Evolutionary conservation across 2,329 filamentous ascomycete genomes (phyloP), one percentile per base, ranked within the genome.

Genomic region (Fusarium protoensiforme): DNA sequence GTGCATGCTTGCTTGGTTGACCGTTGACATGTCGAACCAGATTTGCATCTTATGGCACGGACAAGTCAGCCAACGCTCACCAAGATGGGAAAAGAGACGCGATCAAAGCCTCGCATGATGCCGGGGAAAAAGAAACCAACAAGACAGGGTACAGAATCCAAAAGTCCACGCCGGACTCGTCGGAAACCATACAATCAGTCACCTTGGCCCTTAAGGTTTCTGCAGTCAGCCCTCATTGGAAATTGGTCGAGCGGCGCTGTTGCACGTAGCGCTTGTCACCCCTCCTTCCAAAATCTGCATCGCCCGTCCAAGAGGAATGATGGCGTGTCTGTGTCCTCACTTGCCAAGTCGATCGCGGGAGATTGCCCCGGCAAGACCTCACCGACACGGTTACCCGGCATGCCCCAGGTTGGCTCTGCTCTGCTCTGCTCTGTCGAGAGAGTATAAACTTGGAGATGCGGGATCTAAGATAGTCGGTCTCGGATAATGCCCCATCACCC

Each of bases 281-380:
- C 46, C 11, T 36, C 56, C 16, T 56, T 54, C 43, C 56, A 64
- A 63, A 58, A 39, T 46, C 68, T 31, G 48, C n/a, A 14, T 64
- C 22, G 31, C 43, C 35, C 36, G 48, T 16, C 54, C n/a, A 58
- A 57, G 51, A 70, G 73, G 71, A 77, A 77, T 75, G 75, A 20
- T 67, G 65, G 66, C 66, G 68, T 16, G 51, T 48, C 39, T 27
- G 27, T 48, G 38, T 64, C 51, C 56, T 24, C 24, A 60, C 59
- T 41, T 11, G 22, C 33, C 24, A 38, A 61, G 41, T 54, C 33
- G 33, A 73, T 51, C 38, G 41, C 56, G 61, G 65, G 48, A 70
- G 58, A 57, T 54, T 64, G 67, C 31, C 18, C 24, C 16, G 43
- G 35, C 58, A 66, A 60, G 43, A 39, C 65, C 53, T 60, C 57